Percentiles rank a stretch among this genome's conserved stretches.
phyloP scores from a whole-genome alignment of 306 rosid genomes.

The Quercus wislizeni region DNA sequence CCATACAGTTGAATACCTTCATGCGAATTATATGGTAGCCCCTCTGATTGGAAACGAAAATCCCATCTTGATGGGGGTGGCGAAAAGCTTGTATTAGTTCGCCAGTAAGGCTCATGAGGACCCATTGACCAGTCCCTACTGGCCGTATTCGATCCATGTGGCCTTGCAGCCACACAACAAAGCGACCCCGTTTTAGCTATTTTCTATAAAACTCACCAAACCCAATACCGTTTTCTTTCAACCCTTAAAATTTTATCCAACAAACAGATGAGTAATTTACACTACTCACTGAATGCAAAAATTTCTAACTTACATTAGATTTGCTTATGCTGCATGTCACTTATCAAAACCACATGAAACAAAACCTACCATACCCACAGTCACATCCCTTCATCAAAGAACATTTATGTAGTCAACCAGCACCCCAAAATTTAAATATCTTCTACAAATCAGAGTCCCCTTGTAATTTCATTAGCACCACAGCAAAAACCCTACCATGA shows the following conservation, averaged over 20 bases:
- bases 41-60: constrained; percentile 74
- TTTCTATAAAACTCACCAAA: constrained; percentile 39
- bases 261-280: constrained; percentile 6
- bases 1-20: constrained; percentile 53
- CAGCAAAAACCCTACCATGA: constrained; percentile 1
- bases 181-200: constrained; percentile 99
- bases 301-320: neutral
- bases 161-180: constrained; percentile 99
- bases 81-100: constrained; percentile 80
- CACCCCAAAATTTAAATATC: neutral
- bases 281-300: neutral
- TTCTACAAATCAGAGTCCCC: constrained; percentile 2
- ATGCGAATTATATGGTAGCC: constrained; percentile 48
- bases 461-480: neutral
- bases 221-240: constrained; percentile 29
- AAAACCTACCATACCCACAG: neutral
- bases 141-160: constrained; percentile 87
- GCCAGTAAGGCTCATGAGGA: constrained; percentile 89
- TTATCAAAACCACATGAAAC: neutral
- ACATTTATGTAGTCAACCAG: neutral
- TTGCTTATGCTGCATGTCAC: constrained; percentile 6
- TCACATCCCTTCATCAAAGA: no score
- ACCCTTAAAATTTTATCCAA: constrained; percentile 23
- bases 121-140: constrained; percentile 94
- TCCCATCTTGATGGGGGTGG: constrained; percentile 87